These are phyloP conservation scores for Plasmodium yoelii DNA, from an alignment of 169 alveolate species.

Conservation along the genomic window DNA sequence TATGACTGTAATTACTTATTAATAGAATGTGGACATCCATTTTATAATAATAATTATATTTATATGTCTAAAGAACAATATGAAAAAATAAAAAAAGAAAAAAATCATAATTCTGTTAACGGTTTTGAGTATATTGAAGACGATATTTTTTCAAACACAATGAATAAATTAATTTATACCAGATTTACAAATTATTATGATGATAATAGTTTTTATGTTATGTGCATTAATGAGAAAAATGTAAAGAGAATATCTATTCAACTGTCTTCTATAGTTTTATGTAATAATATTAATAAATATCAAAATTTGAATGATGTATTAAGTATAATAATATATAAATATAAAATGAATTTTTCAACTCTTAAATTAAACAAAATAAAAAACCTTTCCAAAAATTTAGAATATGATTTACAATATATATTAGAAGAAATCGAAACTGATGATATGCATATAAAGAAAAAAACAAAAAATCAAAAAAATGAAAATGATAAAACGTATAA, in stretches of 20 bases:
- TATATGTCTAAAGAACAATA: constrained; percentile 56
- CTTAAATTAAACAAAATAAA: constrained; percentile 10
- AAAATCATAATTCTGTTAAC: constrained; percentile 3
- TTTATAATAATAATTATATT: constrained; percentile 43
- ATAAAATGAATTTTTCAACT: constrained; percentile 36
- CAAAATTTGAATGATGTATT: constrained; percentile 33
- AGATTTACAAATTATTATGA: constrained; percentile 36
- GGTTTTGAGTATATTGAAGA: constrained; percentile 25
- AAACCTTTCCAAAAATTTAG: constrained; percentile 9
- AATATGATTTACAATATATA: constrained; percentile 7
- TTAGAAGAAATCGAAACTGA: constrained; percentile 8
- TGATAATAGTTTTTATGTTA: constrained; percentile 48
- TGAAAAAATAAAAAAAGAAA: constrained; percentile 25
- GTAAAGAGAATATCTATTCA: constrained; percentile 52
- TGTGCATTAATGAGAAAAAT: constrained; percentile 36
- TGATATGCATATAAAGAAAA: constrained; percentile 2
- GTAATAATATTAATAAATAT: constrained; percentile 24
- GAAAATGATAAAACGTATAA: not conserved
- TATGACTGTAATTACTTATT: constrained; percentile 59
- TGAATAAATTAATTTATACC: constrained; percentile 28
- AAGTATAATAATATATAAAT: constrained; percentile 36
- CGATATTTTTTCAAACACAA: constrained; percentile 21
- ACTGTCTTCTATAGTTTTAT: constrained; percentile 21
- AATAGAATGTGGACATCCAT: constrained; percentile 53
- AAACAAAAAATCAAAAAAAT: not conserved